Evolutionary conservation across 2,329 filamentous ascomycete species (phyloP).

Genomic region (Anthostomella pinea): DNA sequence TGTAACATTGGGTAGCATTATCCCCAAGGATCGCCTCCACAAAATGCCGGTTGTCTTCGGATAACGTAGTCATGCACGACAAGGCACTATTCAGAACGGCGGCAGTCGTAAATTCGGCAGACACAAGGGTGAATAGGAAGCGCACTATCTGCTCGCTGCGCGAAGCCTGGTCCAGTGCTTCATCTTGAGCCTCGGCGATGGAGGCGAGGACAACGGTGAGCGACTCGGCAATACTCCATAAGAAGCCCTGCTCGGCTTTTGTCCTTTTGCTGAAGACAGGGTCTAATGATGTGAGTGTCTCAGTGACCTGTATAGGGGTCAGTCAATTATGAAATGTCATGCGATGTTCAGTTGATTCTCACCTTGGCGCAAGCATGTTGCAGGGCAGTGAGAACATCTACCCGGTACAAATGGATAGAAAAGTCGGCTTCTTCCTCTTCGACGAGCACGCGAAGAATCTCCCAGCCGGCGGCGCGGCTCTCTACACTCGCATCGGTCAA

Average conservation of each 20-base stretch:
- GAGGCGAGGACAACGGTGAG: conserved; percentile 51
- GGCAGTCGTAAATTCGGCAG: conserved; percentile 37
- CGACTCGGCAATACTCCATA: conserved; percentile 54
- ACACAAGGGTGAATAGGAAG: conserved; percentile 54
- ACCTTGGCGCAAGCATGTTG: conserved; percentile 54
- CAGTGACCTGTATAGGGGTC: conserved; percentile 36
- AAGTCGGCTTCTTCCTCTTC: conserved; percentile 65
- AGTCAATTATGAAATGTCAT: background rate
- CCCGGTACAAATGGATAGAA: conserved; percentile 61
- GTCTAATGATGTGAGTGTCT: conserved; percentile 40
- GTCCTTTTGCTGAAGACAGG: conserved; percentile 45
- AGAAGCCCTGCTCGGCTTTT: conserved; percentile 51
- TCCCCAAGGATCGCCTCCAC: conserved; percentile 53
- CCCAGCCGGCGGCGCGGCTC: conserved; percentile 65
- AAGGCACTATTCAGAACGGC: conserved; percentile 48
- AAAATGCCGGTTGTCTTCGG: conserved; percentile 57
- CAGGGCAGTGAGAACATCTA: conserved; percentile 60
- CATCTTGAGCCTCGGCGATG: conserved; percentile 58
- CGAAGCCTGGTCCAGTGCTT: conserved; percentile 55
- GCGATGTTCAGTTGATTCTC: conserved; percentile 25
- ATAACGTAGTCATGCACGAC: conserved; percentile 54
- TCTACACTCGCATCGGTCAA: conserved; percentile 62
- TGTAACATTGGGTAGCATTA: conserved; percentile 44
- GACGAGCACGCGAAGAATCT: conserved; percentile 59
- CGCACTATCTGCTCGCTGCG: conserved; percentile 46